phyloP scores from a whole-genome alignment of 2,329 filamentous ascomycete species.

The Colletotrichum simmondsii region DNA sequence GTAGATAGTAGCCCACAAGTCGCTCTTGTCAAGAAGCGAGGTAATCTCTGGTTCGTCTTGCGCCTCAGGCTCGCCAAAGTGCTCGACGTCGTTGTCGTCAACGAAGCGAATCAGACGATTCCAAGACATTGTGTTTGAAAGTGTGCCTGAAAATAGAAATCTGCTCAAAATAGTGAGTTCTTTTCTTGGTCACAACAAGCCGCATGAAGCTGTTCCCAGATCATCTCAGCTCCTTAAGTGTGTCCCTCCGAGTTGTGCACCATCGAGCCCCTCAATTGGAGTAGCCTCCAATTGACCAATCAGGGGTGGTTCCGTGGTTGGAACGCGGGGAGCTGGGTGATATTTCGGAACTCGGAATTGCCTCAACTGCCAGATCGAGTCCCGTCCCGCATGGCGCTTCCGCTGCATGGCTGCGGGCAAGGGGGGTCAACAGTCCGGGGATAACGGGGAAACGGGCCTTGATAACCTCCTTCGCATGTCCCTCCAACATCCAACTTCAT shows the following conservation, averaged over 20 bases:
- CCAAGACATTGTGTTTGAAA: conserved; percentile 37
- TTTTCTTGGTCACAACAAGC: background rate
- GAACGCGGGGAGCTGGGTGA: background rate
- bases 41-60: conserved; percentile 40
- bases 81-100: conserved; percentile 44
- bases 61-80: conserved; percentile 47
- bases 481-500: background rate
- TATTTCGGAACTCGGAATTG: conserved; percentile 27
- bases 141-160: background rate
- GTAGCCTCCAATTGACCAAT: background rate
- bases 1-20: conserved; percentile 44
- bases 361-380: background rate
- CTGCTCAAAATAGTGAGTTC: background rate
- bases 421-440: conserved; percentile 8
- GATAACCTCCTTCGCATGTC: conserved; percentile 13
- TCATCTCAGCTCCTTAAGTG: conserved; percentile 1
- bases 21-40: conserved; percentile 37
- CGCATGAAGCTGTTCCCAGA: background rate
- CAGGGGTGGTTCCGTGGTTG: background rate
- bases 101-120: conserved; percentile 47
- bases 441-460: conserved; percentile 5
- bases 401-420: background rate
- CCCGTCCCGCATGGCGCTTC: conserved; percentile 9
- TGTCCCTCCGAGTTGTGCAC: background rate
- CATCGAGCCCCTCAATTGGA: background rate